Evolutionary conservation across 164 flowering plant species (phyloP).

Genomic region (Magnolia kwangsiensis): DNA sequence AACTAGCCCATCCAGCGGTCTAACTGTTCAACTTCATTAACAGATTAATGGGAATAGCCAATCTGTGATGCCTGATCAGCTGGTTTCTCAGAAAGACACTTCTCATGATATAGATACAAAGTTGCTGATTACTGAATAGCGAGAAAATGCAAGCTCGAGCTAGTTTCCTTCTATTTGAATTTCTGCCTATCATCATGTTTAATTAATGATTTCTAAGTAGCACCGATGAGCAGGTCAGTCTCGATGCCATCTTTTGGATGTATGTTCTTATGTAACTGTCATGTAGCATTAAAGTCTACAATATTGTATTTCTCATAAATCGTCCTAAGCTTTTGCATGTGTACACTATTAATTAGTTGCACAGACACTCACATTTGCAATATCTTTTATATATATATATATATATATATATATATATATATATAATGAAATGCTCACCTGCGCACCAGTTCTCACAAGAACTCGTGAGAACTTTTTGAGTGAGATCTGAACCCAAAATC

Average conservation of each 20-base stretch:
- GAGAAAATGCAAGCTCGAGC: slow-evolving; percentile 12
- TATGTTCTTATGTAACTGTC: not conserved
- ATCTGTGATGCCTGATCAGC: slow-evolving; percentile 30
- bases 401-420: too few relatives aligned
- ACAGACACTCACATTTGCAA: too few relatives aligned
- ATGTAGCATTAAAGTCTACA: not conserved
- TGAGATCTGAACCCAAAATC: too few relatives aligned
- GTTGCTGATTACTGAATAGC: slow-evolving; percentile 15
- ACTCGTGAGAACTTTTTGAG: too few relatives aligned
- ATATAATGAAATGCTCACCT: too few relatives aligned
- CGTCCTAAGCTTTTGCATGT: too few relatives aligned
- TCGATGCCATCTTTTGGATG: slow-evolving; percentile 15
- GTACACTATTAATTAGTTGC: too few relatives aligned
- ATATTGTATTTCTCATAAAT: not conserved
- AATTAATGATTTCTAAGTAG: slow-evolving; percentile 1
- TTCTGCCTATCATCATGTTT: slow-evolving; percentile 17
- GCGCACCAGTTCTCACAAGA: too few relatives aligned
- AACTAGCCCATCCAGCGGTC: not conserved
- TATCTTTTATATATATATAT: too few relatives aligned
- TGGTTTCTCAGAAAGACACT: slow-evolving; percentile 24
- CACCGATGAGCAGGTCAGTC: slow-evolving; percentile 15
- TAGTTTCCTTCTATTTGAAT: slow-evolving; percentile 2
- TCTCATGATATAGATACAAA: slow-evolving; percentile 21
- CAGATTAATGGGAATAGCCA: slow-evolving; percentile 33
- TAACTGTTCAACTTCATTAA: slow-evolving; percentile 11